Conservation (phyloP, 106 monocot species). For the Dendrobium officinale region DNA sequence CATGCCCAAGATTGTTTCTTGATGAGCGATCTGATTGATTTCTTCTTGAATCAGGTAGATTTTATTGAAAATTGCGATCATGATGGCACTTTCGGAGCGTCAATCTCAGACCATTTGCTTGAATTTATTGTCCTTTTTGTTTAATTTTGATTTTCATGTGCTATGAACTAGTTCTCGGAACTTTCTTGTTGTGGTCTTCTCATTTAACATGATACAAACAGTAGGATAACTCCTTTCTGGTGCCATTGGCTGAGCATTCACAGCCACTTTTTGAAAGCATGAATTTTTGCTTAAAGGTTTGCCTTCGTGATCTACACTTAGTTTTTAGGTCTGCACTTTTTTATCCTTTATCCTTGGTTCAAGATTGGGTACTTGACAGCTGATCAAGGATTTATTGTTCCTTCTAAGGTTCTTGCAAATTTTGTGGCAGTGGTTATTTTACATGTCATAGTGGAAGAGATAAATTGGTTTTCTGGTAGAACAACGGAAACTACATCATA, state of each 20-base stretch:
- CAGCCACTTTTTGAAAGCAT: neutral
- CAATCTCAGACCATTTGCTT: neutral
- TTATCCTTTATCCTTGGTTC: neutral
- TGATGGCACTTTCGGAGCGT: neutral
- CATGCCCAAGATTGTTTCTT: neutral
- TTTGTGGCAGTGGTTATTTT: neutral
- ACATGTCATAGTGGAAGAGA: neutral
- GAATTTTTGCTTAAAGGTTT: neutral
- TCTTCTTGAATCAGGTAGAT: neutral
- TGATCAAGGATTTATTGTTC: neutral
- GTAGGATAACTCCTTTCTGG: neutral
- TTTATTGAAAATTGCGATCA: neutral
- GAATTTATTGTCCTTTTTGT: neutral
- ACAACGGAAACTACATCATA: neutral
- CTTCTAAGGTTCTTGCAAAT: neutral
- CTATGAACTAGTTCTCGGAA: neutral
- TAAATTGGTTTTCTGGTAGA: neutral
- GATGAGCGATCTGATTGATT: conserved; percentile 3
- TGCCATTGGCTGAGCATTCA: neutral
- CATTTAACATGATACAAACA: neutral
- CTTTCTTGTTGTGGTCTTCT: neutral
- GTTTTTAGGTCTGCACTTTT: neutral
- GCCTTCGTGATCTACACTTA: neutral
- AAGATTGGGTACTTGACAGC: neutral
- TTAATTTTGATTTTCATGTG: neutral